A percentile compares a stretch with the other conserved stretches of the same genome.
Evolutionary conservation across 164 flowering plant species (phyloP).

Genomic region (Santalum album): DNA sequence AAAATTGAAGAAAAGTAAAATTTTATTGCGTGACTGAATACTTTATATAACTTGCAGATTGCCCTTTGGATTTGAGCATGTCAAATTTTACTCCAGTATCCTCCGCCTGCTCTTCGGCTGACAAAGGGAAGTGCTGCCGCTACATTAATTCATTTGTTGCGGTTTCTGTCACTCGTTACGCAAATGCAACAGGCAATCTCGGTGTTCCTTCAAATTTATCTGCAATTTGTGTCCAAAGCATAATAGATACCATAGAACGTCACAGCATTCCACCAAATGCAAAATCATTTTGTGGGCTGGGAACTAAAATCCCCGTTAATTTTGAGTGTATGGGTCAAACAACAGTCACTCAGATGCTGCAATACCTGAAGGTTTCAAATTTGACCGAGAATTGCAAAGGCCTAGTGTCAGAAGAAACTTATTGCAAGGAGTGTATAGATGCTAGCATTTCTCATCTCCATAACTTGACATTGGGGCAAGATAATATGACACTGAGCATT

Average conservation of each 20-base stretch:
- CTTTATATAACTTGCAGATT: constrained; percentile 41
- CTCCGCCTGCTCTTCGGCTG: constrained; percentile 58
- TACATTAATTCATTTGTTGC: constrained; percentile 85
- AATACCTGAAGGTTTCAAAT: constrained; percentile 57
- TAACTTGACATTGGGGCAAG: constrained; percentile 45
- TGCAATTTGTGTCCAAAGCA: constrained; percentile 52
- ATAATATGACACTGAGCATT: constrained; percentile 73
- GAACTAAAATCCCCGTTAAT: constrained; percentile 70
- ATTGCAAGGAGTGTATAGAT: constrained; percentile 74
- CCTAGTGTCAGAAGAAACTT: constrained; percentile 40
- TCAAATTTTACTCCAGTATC: constrained; percentile 69
- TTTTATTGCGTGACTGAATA: background rate
- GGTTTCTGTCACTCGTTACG: constrained; percentile 70
- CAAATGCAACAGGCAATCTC: constrained; percentile 61
- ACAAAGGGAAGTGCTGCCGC: constrained; percentile 85
- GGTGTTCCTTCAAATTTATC: constrained; percentile 66
- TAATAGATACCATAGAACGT: constrained; percentile 57
- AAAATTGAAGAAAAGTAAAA: background rate
- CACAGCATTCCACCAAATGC: constrained; percentile 76
- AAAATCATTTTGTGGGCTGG: constrained; percentile 65
- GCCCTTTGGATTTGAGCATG: constrained; percentile 81
- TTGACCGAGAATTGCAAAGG: constrained; percentile 51
- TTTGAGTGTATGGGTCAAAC: constrained; percentile 69
- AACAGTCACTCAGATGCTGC: constrained; percentile 74
- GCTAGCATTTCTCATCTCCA: constrained; percentile 66